Base-by-base conservation (phyloP, 305 asterid genomes). In the Monarda citriodora region DNA sequence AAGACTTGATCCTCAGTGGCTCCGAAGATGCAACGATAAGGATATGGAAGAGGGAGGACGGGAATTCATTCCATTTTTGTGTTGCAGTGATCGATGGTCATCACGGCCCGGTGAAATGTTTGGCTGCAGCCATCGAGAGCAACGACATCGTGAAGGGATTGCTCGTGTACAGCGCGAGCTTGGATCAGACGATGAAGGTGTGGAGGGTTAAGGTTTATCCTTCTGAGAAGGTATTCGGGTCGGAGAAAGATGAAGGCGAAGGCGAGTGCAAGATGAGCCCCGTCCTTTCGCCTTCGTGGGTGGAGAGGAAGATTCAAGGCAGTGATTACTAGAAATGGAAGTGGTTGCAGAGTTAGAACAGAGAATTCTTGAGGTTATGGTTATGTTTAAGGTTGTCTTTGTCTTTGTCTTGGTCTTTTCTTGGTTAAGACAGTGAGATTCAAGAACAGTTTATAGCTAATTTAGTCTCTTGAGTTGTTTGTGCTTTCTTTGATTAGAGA, bases 1-100 rank as follows among this genome's bases (percentile, higher is more conserved):
- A 72, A 9, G 87, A 82, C 34, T 40, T 82, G 32, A 56, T 88
- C 54, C 72, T 88, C 3, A 88, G 96, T 53, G 96, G 96, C 5
- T 88, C 96, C 2, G 96, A 88, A 64, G 96, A 88, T 51, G 78
- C 96, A 29, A 88, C 92, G 6, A 81, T 88, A 58, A 62, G 95
- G 63, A 71, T 88, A 61, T 88, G 96, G 96, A 86, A 75, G 71
- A 69, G 95, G 26, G 96, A 85, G 14, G 85, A 81, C 2, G 83
- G 79, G 20, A 79, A 69, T 29, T 54, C 61, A 0, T 76, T 72
- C 53, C 96, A 88, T 61, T 69, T 85, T 3, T 81, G 95, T 56
- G 77, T 85, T 29, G 87, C 85, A 0, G 94, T 85, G 53, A 76
- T 88, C 16, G 96, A 85, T 22, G 96, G 96, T 23, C 96, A 88